Conservation (phyloP, 495 filamentous ascomycete genomes). For the Pyrenula aspistea region DNA sequence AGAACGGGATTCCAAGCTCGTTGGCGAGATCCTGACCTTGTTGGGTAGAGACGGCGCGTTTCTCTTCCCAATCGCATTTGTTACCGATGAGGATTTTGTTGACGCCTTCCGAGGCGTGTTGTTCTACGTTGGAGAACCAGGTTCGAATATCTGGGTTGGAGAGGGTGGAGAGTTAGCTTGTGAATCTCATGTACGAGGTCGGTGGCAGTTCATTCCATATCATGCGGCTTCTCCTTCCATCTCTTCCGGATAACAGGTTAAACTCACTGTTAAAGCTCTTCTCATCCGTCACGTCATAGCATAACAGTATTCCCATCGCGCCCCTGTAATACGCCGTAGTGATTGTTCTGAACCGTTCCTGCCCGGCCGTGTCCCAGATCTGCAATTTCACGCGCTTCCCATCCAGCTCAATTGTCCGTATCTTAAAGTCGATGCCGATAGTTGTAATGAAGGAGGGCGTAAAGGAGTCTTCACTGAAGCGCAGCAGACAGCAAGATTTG, state of each 20-base stretch:
- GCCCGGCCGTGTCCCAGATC: conserved; percentile 98
- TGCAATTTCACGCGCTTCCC: conserved; percentile 97
- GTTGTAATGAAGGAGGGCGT: conserved; percentile 98
- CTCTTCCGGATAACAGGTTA: not conserved
- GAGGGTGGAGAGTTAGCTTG: conserved; percentile 4
- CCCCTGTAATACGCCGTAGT: conserved; percentile 98
- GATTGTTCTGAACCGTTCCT: conserved; percentile 96
- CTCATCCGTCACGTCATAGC: conserved; percentile 98
- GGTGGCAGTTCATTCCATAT: not conserved
- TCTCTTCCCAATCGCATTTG: conserved; percentile 99
- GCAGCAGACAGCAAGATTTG: conserved; percentile 95
- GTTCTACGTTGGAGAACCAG: conserved; percentile 98
- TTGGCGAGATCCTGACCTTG: conserved; percentile 87
- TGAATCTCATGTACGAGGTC: too few relatives aligned
- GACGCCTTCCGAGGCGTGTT: conserved; percentile 97
- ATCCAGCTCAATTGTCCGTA: conserved; percentile 94
- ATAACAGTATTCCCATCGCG: conserved; percentile 95
- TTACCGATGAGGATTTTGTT: conserved; percentile 99
- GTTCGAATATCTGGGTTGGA: conserved; percentile 74
- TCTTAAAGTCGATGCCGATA: conserved; percentile 99
- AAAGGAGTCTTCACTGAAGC: conserved; percentile 98
- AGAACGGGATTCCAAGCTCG: conserved; percentile 94
- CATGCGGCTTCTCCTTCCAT: not conserved
- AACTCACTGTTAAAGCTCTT: conserved; percentile 91
- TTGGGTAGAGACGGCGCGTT: conserved; percentile 84